Evolutionary conservation across 2,329 filamentous ascomycete genomes (phyloP).

Genomic region (Apiospora marii): DNA sequence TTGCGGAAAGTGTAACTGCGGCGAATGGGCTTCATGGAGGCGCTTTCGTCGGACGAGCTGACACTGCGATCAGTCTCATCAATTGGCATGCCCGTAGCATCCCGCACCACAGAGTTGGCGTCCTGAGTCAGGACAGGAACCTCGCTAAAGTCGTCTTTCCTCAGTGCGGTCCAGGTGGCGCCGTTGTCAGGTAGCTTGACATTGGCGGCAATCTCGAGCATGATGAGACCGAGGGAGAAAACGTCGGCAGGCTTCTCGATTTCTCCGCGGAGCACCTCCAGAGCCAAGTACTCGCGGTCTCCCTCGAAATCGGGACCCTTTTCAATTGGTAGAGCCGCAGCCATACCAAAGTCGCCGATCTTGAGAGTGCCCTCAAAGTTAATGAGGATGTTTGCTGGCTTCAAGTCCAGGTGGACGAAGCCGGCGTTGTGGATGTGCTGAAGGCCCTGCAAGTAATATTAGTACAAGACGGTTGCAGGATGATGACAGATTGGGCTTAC

Average conservation of each 20-base stretch:
- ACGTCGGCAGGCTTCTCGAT: conserved; percentile 93
- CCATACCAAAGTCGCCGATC: conserved; percentile 87
- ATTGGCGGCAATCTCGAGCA: conserved; percentile 93
- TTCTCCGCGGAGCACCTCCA: conserved; percentile 85
- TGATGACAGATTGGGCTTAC: conserved; percentile 60
- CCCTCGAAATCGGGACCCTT: conserved; percentile 87
- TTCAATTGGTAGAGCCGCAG: conserved; percentile 78
- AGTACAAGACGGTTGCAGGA: conserved; percentile 25
- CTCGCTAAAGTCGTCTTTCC: conserved; percentile 87
- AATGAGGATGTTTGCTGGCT: conserved; percentile 85
- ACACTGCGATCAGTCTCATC: conserved; percentile 49
- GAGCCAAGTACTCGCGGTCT: conserved; percentile 94
- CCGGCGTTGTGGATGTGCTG: conserved; percentile 89
- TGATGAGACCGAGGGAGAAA: conserved; percentile 92
- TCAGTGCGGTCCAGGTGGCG: conserved; percentile 86
- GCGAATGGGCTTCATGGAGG: conserved; percentile 30
- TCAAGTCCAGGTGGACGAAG: conserved; percentile 86
- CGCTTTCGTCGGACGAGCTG: conserved; percentile 41
- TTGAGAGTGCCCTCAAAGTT: conserved; percentile 83
- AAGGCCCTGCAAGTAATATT: conserved; percentile 68
- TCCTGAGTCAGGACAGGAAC: conserved; percentile 87
- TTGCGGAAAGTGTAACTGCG: conserved; percentile 38
- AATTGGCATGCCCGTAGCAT: conserved; percentile 75
- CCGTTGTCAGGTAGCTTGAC: conserved; percentile 94
- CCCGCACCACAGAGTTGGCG: conserved; percentile 73